Base-by-base conservation (phyloP, 2,329 filamentous ascomycete species). In the Lasiodiplodia citricola region DNA sequence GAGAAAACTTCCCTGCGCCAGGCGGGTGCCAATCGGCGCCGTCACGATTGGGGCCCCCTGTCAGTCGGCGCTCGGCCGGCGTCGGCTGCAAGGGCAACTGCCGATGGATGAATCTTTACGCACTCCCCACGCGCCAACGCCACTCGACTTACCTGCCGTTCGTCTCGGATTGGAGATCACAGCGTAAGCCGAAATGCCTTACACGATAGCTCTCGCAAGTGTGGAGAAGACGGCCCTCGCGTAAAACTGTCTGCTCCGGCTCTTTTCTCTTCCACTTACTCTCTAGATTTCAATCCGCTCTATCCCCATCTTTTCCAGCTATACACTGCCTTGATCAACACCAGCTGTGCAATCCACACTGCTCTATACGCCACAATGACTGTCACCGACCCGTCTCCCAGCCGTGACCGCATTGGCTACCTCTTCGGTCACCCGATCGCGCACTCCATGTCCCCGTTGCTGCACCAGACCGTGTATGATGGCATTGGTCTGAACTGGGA, bases 361-460 rank as follows among this genome's bases (percentile, higher is more conserved):
- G 31, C 6, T 52, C 31, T n/a, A 18, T 16, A 68, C 38, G 69
- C 64, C 67, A 71, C 55, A 68, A 73, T 70, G 71, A 51, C 73
- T 72, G 44, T 70, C 68, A 55, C 67, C 73, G 5, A 18, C 18
- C 56, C 66, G 11, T 31, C 51, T 51, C 50, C 68, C 6, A 71
- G 72, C 62, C 73, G 82, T 23, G 83, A 86, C 71, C 80, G 83
- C 28, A 81, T 85, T 71, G 85, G 85, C 70, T 87, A 87, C 72
- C 83, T 88, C 25, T 87, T 87, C 70, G 86, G 86, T 68, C 83
- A 86, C 74, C 86, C 83, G 6, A 86, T 88, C 56, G 81, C 85
- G 47, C 87, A 88, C 73, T 87, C 86, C 6, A 81, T 87, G 73
- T 87, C 85, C 0, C 86, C 86, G 7, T 76, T 85, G 3, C 78